Base-by-base conservation (phyloP, 2,329 filamentous ascomycete species). In the Lecanicillium sp. region DNA sequence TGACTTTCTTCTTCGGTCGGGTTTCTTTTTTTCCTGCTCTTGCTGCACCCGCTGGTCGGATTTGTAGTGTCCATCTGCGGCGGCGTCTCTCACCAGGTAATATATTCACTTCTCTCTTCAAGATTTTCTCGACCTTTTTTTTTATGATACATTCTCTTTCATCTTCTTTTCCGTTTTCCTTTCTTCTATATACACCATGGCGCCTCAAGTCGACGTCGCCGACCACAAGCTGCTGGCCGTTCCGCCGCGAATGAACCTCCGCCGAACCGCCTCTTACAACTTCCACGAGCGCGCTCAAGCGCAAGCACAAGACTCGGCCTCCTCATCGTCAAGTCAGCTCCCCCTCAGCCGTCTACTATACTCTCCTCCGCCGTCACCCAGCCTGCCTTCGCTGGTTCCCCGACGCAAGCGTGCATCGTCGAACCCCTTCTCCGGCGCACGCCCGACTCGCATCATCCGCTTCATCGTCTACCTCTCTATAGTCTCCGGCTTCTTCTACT, bases 361-460 rank as follows among this genome's bases (percentile, higher is more conserved):
- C 63, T 82, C 79, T 21, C 75, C 74, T 1, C 86, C 84, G 21
- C 83, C 84, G 4, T 91, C 83, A 2, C 86, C 84, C 2, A 79
- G 79, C 53, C 75, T 90, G 42, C 87, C 84, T 11, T 81, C 79
- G 12, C 73, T 86, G 45, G 70, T 85, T 29, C 81, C 81, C 12
- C 75, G 82, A 52, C 79, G 80, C 59, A 77, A 82, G 59, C 82
- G 84, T 65, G 77, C 80, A 41, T 71, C 73, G 17, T 68, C 71
- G 36, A 69, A 77, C n/a, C 57, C 61, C 15, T 52, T 67, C 43
- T 58, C 58, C 4, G 67, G 77, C 41, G n/a, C n/a, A n/a, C 75
- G 76, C 30, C 79, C 78, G 4, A 78, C 77, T 50, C 73, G 78
- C 49, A 68, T 83, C 14, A 63, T 84, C 51, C 74, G 82, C 42